Percentiles rank a stretch among this genome's conserved stretches.
phyloP scores from a whole-genome alignment of 2,329 filamentous ascomycete species.

The Ceratocystis eucalypticola region DNA sequence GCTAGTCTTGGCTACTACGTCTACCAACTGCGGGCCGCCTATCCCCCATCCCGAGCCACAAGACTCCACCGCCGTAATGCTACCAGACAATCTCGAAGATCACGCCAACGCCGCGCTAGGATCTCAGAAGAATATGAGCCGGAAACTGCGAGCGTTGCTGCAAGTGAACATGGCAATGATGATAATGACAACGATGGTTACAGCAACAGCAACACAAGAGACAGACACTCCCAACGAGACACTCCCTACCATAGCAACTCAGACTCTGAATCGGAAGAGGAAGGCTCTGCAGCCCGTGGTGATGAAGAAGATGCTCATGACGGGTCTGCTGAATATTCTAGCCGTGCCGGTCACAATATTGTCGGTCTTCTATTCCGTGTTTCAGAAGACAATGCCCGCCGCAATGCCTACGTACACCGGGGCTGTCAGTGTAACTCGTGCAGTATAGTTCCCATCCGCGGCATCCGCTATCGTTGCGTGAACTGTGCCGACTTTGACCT shows the following conservation, averaged over 20 bases:
- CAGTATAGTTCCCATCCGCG: conserved; percentile 74
- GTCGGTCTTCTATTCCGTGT: conserved; percentile 81
- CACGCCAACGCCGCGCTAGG: neutral
- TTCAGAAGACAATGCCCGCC: conserved; percentile 78
- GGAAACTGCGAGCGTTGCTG: neutral
- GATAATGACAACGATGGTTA: conserved; percentile 21
- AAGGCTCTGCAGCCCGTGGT: conserved; percentile 21
- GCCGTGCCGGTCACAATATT: conserved; percentile 58
- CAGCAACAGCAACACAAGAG: conserved; percentile 25
- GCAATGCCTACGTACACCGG: conserved; percentile 81
- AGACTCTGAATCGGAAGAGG: neutral
- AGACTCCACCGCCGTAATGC: conserved; percentile 54
- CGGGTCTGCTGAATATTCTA: conserved; percentile 35
- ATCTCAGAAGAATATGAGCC: conserved; percentile 10
- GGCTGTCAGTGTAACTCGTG: conserved; percentile 89
- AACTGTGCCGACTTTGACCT: conserved; percentile 95
- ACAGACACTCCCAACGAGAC: neutral
- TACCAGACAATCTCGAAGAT: conserved; percentile 38
- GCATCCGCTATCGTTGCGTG: conserved; percentile 83
- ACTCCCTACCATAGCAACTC: neutral
- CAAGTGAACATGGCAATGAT: neutral
- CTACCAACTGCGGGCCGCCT: conserved; percentile 22
- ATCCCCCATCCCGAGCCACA: conserved; percentile 21
- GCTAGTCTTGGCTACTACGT: conserved; percentile 41
- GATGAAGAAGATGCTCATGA: conserved; percentile 29